These are phyloP conservation scores for Sequoia sempervirens DNA, from an alignment of 75 land plant genomes.

Conservation along the genomic window DNA sequence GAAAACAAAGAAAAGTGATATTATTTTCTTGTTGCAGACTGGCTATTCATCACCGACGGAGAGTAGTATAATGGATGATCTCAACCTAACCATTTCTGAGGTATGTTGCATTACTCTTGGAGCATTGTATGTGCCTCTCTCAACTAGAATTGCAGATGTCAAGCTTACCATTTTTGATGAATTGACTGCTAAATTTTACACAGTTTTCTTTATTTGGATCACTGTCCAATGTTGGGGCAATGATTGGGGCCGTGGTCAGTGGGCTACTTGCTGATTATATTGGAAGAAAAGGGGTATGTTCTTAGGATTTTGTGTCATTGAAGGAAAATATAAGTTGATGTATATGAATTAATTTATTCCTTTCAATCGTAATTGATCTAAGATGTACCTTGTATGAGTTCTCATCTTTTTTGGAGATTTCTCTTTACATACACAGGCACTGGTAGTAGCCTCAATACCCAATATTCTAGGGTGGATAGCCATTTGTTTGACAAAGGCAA, in stretches of 20 bases:
- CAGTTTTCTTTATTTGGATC: conserved; percentile 51
- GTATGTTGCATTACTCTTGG: conserved; percentile 8
- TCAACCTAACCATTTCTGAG: conserved; percentile 30
- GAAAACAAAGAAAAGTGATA: not conserved
- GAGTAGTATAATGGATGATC: conserved; percentile 22
- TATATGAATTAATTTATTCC: not conserved
- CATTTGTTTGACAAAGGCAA: conserved; percentile 69
- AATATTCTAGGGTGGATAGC: conserved; percentile 81
- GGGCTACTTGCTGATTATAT: conserved; percentile 29
- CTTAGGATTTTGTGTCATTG: not conserved
- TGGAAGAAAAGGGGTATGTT: conserved; percentile 35
- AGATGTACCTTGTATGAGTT: not conserved
- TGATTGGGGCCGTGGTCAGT: conserved; percentile 38
- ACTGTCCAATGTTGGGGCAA: conserved; percentile 32
- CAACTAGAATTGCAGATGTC: not conserved
- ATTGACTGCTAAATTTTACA: not conserved
- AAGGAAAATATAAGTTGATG: not conserved
- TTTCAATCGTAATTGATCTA: not conserved
- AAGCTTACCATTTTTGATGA: not conserved
- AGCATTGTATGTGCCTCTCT: not conserved
- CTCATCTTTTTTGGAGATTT: not conserved
- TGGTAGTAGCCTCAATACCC: conserved; percentile 77
- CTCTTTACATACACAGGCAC: conserved; percentile 40
- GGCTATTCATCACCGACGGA: conserved; percentile 41
- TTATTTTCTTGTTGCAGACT: conserved; percentile 17